Conservation (phyloP, 2,329 filamentous ascomycete species). For the Neofusicoccum ribis region DNA sequence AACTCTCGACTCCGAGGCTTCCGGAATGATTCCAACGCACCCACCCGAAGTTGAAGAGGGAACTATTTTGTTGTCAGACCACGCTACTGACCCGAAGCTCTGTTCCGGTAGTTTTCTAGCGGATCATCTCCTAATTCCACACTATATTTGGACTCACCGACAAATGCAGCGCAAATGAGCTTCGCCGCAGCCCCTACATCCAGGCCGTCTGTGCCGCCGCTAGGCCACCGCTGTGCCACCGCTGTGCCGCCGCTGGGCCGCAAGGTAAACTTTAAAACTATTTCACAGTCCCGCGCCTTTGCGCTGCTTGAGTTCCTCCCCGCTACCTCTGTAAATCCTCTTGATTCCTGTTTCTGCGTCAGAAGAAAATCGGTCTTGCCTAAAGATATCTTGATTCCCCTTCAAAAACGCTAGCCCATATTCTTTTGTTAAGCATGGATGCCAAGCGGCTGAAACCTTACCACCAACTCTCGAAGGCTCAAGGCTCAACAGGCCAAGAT, state of each 20-base stretch:
- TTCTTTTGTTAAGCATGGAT: slow-evolving; percentile 58
- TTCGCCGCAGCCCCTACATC: background rate
- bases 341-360: background rate
- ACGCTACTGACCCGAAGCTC: background rate
- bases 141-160: background rate
- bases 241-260: background rate
- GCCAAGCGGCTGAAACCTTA: slow-evolving; percentile 61
- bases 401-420: background rate
- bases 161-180: background rate
- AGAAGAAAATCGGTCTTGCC: too few species aligned
- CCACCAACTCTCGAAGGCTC: slow-evolving; percentile 54
- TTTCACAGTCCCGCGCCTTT: background rate
- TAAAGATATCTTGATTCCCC: background rate
- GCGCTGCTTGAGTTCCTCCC: background rate
- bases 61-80: background rate
- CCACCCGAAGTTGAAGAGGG: background rate
- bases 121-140: background rate
- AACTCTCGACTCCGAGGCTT: background rate
- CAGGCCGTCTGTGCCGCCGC: background rate
- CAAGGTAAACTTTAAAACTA: background rate
- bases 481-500: slow-evolving; percentile 46
- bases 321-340: background rate
- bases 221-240: background rate
- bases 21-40: background rate
- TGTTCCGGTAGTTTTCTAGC: background rate